Conservation (phyloP, 495 filamentous ascomycete genomes). For the Hypoxylon fragiforme region DNA sequence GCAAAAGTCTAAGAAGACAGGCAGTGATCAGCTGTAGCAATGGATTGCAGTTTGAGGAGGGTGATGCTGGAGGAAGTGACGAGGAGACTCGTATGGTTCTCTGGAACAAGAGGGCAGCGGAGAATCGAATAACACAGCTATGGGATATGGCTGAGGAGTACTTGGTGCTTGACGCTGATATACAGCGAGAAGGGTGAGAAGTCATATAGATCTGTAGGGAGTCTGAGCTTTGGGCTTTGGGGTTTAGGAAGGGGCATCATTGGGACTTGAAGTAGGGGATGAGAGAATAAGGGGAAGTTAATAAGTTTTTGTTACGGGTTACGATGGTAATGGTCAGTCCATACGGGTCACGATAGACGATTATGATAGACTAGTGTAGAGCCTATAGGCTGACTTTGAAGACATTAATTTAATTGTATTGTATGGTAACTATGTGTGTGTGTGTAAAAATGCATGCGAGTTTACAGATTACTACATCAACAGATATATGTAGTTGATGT, state of each 20-base stretch:
- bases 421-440: too few species aligned
- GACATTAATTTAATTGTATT: too few species aligned
- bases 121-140: constrained; percentile 4
- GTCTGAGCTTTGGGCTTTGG: background rate
- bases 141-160: constrained; percentile 31
- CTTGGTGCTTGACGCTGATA: constrained; percentile 12
- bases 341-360: constrained; percentile 1
- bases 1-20: constrained; percentile 1
- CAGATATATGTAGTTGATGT: too few species aligned
- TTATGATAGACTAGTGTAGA: background rate
- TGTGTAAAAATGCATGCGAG: too few species aligned
- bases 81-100: background rate
- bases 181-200: background rate
- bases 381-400: too few species aligned
- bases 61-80: background rate
- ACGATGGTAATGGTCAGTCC: constrained; percentile 6
- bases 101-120: background rate
- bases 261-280: background rate
- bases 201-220: too few species aligned
- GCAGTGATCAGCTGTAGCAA: background rate
- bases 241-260: background rate
- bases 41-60: background rate
- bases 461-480: too few species aligned
- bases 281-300: background rate
- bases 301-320: constrained; percentile 6